Conservation (phyloP, 2,329 filamentous ascomycete genomes). For the Microcyclospora tardicrescens region DNA sequence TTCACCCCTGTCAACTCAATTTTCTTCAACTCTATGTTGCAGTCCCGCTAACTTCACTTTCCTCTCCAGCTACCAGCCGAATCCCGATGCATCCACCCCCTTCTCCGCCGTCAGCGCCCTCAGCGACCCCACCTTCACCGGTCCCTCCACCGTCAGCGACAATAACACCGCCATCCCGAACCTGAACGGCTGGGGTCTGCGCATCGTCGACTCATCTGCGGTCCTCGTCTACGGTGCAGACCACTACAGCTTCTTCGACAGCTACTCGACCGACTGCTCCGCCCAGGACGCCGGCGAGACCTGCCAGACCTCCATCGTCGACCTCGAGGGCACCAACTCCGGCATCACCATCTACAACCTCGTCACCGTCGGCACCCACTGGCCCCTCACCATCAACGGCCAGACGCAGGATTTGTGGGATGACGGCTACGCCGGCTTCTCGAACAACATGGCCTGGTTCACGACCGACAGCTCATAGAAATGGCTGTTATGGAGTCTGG, state of each 20-base stretch:
- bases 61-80: slow-evolving; percentile 57
- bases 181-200: slow-evolving; percentile 51
- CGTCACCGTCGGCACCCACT: slow-evolving; percentile 29
- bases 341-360: slow-evolving; percentile 35
- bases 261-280: slow-evolving; percentile 39
- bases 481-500: slow-evolving; percentile 1
- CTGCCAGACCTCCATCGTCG: slow-evolving; percentile 39
- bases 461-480: too few relatives aligned
- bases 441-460: too few relatives aligned
- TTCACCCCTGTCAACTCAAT: slow-evolving; percentile 31
- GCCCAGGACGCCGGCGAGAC: slow-evolving; percentile 24
- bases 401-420: too few relatives aligned
- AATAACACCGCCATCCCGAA: slow-evolving; percentile 20
- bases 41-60: slow-evolving; percentile 14
- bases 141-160: slow-evolving; percentile 24
- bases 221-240: slow-evolving; percentile 51
- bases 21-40: slow-evolving; percentile 24
- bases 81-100: slow-evolving; percentile 58
- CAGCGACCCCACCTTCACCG: slow-evolving; percentile 55
- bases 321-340: slow-evolving; percentile 29
- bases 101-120: slow-evolving; percentile 47
- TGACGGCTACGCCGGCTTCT: too few relatives aligned
- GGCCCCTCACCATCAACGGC: too few relatives aligned
- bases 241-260: slow-evolving; percentile 55
- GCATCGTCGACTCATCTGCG: slow-evolving; percentile 44